Conservation (phyloP, 257 asterid genomes). For the Solanum okadae region DNA sequence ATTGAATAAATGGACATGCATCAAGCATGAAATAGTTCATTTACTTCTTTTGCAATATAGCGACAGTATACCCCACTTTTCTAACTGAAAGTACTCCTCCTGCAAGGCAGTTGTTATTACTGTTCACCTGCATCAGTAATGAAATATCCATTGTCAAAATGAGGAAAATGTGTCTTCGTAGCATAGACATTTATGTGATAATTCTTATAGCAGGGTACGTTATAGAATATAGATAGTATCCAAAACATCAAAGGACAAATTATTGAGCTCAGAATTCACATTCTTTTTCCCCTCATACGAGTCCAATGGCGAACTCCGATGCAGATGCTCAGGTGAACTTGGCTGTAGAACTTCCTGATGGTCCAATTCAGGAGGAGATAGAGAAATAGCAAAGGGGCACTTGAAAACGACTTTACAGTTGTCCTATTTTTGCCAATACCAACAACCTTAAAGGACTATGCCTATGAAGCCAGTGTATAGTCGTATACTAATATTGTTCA, state of each 20-base stretch:
- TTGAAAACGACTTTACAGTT: neutral
- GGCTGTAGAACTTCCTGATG: constrained; percentile 75
- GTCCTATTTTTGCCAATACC: neutral
- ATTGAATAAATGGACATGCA: neutral
- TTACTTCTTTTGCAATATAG: neutral
- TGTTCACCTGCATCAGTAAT: neutral
- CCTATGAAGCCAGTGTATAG: neutral
- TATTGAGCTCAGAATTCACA: neutral
- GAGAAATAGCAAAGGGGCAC: constrained; percentile 26
- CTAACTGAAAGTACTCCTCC: neutral
- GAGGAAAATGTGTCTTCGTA: neutral
- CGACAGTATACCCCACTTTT: neutral
- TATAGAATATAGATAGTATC: neutral
- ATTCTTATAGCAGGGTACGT: neutral
- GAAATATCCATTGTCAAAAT: neutral
- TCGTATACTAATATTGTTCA: neutral
- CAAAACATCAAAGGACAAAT: neutral
- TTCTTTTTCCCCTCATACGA: neutral
- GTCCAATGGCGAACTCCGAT: constrained; percentile 45
- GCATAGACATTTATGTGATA: neutral
- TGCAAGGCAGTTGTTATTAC: neutral
- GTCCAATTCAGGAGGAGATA: constrained; percentile 57
- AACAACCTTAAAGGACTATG: neutral
- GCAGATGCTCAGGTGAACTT: constrained; percentile 91
- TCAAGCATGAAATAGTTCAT: neutral